phyloP scores from a whole-genome alignment of 2,329 filamentous ascomycete species.

The Xylaria sp. region DNA sequence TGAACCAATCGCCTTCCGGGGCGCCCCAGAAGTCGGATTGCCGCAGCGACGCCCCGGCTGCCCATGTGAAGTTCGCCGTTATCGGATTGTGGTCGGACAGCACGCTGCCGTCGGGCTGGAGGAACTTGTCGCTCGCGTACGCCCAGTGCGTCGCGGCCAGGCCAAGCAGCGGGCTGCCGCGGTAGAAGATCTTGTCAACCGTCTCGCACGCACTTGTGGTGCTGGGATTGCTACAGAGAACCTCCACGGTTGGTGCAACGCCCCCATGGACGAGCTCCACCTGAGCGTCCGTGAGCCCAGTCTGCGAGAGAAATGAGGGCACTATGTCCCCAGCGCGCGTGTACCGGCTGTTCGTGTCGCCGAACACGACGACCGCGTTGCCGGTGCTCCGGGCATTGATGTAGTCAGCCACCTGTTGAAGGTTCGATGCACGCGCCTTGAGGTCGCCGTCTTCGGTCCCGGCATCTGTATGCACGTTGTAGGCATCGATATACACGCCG shows the following conservation, averaged over 20 bases:
- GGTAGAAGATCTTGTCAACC: conserved; percentile 71
- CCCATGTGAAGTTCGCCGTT: conserved; percentile 58
- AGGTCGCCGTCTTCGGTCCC: conserved; percentile 60
- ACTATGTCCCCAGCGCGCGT: conserved; percentile 61
- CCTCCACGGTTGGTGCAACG: conserved; percentile 50
- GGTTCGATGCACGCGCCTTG: conserved; percentile 61
- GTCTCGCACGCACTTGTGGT: conserved; percentile 63
- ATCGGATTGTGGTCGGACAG: conserved; percentile 71
- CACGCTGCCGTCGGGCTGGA: conserved; percentile 60
- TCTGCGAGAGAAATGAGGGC: conserved; percentile 54
- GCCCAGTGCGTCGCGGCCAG: conserved; percentile 56
- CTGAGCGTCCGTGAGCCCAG: conserved; percentile 64
- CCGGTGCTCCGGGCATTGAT: conserved; percentile 61
- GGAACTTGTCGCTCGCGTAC: conserved; percentile 63
- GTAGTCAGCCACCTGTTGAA: conserved; percentile 63
- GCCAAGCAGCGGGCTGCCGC: conserved; percentile 52
- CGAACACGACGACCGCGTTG: conserved; percentile 67
- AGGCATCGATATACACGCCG: conserved; percentile 64
- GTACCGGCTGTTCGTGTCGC: conserved; percentile 71
- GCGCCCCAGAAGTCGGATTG: conserved; percentile 56
- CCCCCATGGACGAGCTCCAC: conserved; percentile 59
- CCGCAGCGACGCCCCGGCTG: conserved; percentile 44
- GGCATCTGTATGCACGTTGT: conserved; percentile 72
- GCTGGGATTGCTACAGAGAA: conserved; percentile 63
- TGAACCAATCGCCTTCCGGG: conserved; percentile 59